These are phyloP conservation scores for Phaffia rhodozyma DNA, from an alignment of 1,284 basidiomycete genomes.

Conservation along the genomic window DNA sequence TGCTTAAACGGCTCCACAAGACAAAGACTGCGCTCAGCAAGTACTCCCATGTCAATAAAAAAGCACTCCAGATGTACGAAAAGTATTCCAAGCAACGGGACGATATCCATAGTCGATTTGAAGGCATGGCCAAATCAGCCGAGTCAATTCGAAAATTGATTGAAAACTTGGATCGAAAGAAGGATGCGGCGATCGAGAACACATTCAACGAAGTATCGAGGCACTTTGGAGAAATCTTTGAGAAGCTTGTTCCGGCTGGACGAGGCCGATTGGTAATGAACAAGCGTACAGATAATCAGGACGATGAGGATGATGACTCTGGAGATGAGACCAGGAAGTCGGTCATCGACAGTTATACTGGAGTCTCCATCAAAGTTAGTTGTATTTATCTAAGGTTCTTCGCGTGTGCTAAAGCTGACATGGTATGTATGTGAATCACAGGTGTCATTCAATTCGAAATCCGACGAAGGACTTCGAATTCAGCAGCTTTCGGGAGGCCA, in stretches of 20 bases:
- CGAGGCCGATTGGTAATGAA: conserved; percentile 85
- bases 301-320: conserved; percentile 58
- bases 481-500: conserved; percentile 97
- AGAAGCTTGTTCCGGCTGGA: conserved; percentile 90
- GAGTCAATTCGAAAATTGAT: conserved; percentile 89
- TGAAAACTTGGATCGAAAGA: conserved; percentile 84
- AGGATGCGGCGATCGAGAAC: conserved; percentile 95
- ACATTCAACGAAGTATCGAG: conserved; percentile 97
- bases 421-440: conserved; percentile 26
- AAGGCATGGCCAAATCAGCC: conserved; percentile 81
- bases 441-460: conserved; percentile 98
- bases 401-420: neutral
- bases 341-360: conserved; percentile 86
- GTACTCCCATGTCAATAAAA: conserved; percentile 98
- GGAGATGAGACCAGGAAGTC: conserved; percentile 55
- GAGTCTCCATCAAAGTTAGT: conserved; percentile 78
- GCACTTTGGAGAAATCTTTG: conserved; percentile 95
- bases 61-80: conserved; percentile 96
- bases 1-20: conserved; percentile 78
- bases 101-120: conserved; percentile 69
- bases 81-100: conserved; percentile 97
- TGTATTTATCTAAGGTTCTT: conserved; percentile 1
- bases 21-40: conserved; percentile 89
- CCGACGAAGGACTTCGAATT: conserved; percentile 88
- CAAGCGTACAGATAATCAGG: conserved; percentile 40